A percentile compares a stretch with the other conserved stretches of the same genome.
Conservation (phyloP, 495 filamentous ascomycete species). For the Penicillium herquei region DNA sequence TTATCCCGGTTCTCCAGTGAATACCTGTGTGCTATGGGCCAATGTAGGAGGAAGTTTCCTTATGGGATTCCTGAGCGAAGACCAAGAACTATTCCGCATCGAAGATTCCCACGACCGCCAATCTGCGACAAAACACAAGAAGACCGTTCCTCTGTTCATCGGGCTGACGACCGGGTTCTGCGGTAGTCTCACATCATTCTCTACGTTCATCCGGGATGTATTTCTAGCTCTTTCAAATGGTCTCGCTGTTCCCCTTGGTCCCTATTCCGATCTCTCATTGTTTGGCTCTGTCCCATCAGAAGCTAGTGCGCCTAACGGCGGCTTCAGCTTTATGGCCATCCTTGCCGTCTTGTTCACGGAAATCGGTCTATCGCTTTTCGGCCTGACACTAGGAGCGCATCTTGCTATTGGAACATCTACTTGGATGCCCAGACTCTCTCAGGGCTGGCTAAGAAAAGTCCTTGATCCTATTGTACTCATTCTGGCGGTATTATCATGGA, state of each 20-base stretch:
- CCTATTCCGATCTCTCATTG: conserved; percentile 15
- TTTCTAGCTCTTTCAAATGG: conserved; percentile 73
- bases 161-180: conserved; percentile 84
- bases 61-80: conserved; percentile 84
- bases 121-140: conserved; percentile 51
- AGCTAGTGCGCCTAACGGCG: conserved; percentile 45
- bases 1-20: conserved; percentile 51
- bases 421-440: conserved; percentile 2
- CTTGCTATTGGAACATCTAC: conserved; percentile 2
- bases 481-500: conserved; percentile 1
- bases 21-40: conserved; percentile 75
- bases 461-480: background rate
- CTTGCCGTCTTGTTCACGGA: conserved; percentile 63
- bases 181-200: conserved; percentile 81
- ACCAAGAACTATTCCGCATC: conserved; percentile 64
- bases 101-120: conserved; percentile 14
- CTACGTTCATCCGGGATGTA: conserved; percentile 71
- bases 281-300: conserved; percentile 39
- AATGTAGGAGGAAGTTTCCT: conserved; percentile 77
- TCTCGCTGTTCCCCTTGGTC: conserved; percentile 40
- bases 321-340: conserved; percentile 70
- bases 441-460: background rate
- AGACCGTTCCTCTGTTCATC: conserved; percentile 76
- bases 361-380: conserved; percentile 60
- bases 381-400: conserved; percentile 6